Evolutionary conservation across 2,329 filamentous ascomycete genomes (phyloP).

Genomic region (Colletotrichum cereale): DNA sequence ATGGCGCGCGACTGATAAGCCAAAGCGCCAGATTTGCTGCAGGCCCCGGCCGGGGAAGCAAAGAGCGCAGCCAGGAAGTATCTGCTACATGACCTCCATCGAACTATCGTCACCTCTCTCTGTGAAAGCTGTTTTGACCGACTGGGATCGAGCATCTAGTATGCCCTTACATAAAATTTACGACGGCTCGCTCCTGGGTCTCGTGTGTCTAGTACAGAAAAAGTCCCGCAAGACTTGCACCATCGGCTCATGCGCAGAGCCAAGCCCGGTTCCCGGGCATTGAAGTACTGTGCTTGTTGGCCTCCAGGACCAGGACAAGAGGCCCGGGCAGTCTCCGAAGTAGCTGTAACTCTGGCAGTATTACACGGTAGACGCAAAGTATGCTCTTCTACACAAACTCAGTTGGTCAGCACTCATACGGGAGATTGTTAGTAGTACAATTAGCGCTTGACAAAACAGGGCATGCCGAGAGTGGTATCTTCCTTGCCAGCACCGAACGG

Average conservation of each 20-base stretch:
- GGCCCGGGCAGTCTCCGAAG: neutral
- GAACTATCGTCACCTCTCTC: neutral
- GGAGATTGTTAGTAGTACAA: neutral
- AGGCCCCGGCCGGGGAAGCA: conserved; percentile 31
- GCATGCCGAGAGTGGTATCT: neutral
- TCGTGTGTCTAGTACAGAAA: neutral
- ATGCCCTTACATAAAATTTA: neutral
- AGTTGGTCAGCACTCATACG: neutral
- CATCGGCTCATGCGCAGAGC: neutral
- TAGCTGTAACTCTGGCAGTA: neutral
- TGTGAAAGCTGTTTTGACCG: neutral
- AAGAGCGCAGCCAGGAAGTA: neutral
- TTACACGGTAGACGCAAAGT: conserved; percentile 1
- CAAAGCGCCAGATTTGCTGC: conserved; percentile 36
- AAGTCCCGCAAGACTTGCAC: neutral
- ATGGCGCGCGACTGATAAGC: conserved; percentile 41
- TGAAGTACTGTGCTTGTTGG: neutral
- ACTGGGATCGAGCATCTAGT: neutral
- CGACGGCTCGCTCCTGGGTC: neutral
- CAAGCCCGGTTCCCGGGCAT: neutral
- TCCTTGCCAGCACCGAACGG: neutral
- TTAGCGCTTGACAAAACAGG: neutral
- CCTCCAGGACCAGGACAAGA: neutral
- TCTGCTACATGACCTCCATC: conserved; percentile 14
- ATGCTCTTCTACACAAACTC: neutral